Evolutionary conservation across 768 basidiomycete genomes (phyloP).

Genomic region (Tephrocybe sp.): DNA sequence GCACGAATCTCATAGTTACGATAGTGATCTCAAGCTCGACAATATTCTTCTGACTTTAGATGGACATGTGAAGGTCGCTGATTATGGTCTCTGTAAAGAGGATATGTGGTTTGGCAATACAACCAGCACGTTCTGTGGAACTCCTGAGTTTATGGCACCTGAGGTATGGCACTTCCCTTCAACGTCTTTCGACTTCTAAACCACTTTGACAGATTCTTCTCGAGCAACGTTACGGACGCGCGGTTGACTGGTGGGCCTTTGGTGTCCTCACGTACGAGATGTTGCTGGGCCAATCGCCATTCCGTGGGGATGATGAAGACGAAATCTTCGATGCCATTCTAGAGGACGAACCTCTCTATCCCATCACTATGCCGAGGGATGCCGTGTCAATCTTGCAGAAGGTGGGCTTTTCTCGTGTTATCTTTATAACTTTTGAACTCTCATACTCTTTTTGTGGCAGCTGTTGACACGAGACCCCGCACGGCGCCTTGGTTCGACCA

Average conservation of each 20-base stretch:
- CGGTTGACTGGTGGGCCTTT: conserved; percentile 99
- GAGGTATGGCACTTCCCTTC: conserved; percentile 60
- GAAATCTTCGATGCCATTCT: conserved; percentile 99
- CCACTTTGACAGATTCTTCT: conserved; percentile 73
- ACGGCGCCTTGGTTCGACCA: conserved; percentile 88
- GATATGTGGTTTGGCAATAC: conserved; percentile 98
- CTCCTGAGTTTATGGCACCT: conserved; percentile 99
- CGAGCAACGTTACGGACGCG: conserved; percentile 98
- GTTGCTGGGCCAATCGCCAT: conserved; percentile 97
- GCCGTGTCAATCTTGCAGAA: conserved; percentile 95
- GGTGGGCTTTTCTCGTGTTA: conserved; percentile 39
- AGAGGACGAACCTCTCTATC: conserved; percentile 97
- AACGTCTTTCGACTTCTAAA: background rate
- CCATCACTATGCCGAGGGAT: conserved; percentile 98
- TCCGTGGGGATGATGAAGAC: conserved; percentile 99
- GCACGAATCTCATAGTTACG: conserved; percentile 2
- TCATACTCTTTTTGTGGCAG: no score
- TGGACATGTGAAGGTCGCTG: conserved; percentile 98
- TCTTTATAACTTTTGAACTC: no score
- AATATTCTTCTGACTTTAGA: conserved; percentile 96
- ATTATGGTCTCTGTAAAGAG: conserved; percentile 99
- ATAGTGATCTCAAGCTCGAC: conserved; percentile 94
- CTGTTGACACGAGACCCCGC: conserved; percentile 89
- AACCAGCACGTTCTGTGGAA: conserved; percentile 98
- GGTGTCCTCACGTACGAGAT: conserved; percentile 99